These are phyloP conservation scores for Pinus tabuliformis DNA, from an alignment of 75 land plant genomes.

Conservation along the genomic window DNA sequence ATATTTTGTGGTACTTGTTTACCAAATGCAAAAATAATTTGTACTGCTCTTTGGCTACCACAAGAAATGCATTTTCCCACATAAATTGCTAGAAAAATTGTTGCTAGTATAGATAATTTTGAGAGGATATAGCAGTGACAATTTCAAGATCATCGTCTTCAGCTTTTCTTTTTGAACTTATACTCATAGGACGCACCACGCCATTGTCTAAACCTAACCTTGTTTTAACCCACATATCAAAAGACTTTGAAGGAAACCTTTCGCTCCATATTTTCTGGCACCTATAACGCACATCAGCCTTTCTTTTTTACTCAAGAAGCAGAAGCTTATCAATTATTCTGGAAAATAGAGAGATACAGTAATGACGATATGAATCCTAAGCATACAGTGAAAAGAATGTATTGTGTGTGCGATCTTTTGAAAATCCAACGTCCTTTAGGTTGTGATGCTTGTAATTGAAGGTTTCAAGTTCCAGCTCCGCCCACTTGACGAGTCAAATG, in stretches of 20 bases:
- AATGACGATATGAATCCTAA: slow-evolving; percentile 65
- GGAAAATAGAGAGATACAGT: slow-evolving; percentile 52
- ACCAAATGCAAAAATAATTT: slow-evolving; percentile 58
- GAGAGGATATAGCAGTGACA: slow-evolving; percentile 21
- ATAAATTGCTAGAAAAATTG: slow-evolving; percentile 23
- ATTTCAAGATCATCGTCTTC: slow-evolving; percentile 10
- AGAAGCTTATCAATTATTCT: slow-evolving; percentile 54
- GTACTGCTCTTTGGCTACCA: slow-evolving; percentile 69
- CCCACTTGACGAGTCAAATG: no score
- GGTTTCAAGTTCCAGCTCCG: no score
- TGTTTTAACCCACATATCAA: slow-evolving; percentile 39
- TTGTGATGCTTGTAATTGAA: no score
- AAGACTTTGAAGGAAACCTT: slow-evolving; percentile 63
- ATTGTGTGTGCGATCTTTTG: no score
- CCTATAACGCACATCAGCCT: slow-evolving; percentile 51
- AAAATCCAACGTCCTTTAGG: no score
- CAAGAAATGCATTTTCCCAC: slow-evolving; percentile 60
- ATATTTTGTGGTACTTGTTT: slow-evolving; percentile 20
- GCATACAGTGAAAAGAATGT: not conserved
- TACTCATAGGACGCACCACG: not conserved
- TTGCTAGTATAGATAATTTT: slow-evolving; percentile 29
- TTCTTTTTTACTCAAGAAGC: slow-evolving; percentile 65
- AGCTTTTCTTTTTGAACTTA: not conserved
- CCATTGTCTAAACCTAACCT: slow-evolving; percentile 9
- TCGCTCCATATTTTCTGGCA: slow-evolving; percentile 64